phyloP scores from a whole-genome alignment of 2,329 filamentous ascomycete species.

The Graphilbum sp. region DNA sequence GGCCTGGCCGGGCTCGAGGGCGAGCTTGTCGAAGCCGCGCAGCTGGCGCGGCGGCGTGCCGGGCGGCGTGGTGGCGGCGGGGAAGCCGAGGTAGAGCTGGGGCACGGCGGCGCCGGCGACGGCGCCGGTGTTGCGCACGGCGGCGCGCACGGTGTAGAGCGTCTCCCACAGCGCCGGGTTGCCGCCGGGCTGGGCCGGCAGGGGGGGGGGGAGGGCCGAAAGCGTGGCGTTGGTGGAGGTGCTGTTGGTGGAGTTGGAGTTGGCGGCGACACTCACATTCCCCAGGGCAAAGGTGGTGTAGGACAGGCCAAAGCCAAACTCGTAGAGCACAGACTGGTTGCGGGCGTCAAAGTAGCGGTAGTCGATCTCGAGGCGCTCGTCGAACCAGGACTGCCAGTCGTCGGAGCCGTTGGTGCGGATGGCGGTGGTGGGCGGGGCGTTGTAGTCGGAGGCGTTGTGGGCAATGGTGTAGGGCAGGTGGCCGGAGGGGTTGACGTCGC shows the following conservation, averaged over 20 bases:
- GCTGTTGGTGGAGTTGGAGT: not conserved
- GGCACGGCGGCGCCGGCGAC: conserved; percentile 47
- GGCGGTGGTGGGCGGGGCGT: conserved; percentile 11
- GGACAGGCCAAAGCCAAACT: conserved; percentile 48
- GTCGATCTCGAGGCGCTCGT: conserved; percentile 45
- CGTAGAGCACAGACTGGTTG: conserved; percentile 40
- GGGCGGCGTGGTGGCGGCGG: conserved; percentile 13
- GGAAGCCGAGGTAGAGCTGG: conserved; percentile 39
- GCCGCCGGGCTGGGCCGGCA: conserved; percentile 25
- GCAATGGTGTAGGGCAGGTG: conserved; percentile 36
- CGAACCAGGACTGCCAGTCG: conserved; percentile 21
- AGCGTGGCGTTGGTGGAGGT: conserved; percentile 11
- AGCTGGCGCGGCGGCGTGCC: conserved; percentile 31
- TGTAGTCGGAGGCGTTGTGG: conserved; percentile 28
- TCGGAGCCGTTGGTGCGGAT: conserved; percentile 23
- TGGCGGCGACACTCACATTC: conserved; percentile 22
- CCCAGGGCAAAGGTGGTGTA: conserved; percentile 54
- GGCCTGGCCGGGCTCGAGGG: conserved; percentile 28
- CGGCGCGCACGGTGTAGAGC: conserved; percentile 35
- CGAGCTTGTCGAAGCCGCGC: conserved; percentile 45
- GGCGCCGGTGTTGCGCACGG: conserved; percentile 47
- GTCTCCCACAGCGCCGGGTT: conserved; percentile 27
- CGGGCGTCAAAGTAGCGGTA: conserved; percentile 46
- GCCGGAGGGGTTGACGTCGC: conserved; percentile 27
- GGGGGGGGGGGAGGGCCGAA: conserved; percentile 22